These are phyloP conservation scores for Eutrema heterophyllum DNA, from an alignment of 345 rosid genomes.

Conservation along the genomic window DNA sequence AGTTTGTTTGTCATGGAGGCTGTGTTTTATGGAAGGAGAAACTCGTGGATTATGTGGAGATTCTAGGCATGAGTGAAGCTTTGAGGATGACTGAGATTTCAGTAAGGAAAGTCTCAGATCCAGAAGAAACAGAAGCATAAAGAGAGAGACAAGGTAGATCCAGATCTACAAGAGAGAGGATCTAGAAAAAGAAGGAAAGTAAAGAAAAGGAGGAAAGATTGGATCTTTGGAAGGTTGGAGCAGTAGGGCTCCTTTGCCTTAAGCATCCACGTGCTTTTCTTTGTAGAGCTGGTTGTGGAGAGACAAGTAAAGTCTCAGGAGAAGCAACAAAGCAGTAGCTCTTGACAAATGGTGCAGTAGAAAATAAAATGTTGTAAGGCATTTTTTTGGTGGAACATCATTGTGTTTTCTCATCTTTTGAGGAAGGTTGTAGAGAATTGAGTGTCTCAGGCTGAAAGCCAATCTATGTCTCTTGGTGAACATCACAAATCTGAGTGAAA, in stretches of 20 bases:
- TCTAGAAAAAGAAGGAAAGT: neutral
- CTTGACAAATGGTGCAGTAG: neutral
- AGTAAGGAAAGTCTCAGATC: too few species aligned
- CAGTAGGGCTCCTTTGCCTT: too few species aligned
- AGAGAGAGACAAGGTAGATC: neutral
- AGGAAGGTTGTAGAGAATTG: neutral
- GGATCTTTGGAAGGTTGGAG: too few species aligned
- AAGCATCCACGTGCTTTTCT: too few species aligned
- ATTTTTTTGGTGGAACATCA: slow-evolving; percentile 4
- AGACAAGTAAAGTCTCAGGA: neutral
- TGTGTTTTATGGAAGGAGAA: too few species aligned
- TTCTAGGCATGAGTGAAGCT: too few species aligned
- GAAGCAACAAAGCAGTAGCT: neutral
- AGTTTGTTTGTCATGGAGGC: too few species aligned
- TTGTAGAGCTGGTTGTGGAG: neutral
- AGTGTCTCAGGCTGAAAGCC: neutral
- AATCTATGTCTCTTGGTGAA: neutral
- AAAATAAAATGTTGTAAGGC: neutral
- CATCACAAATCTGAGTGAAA: neutral
- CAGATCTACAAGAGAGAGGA: neutral
- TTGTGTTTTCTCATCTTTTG: neutral
- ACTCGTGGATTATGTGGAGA: too few species aligned
- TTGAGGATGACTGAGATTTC: too few species aligned
- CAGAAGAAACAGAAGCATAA: too few species aligned
- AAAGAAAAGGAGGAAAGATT: too few species aligned